A percentile compares a stretch with the other conserved stretches of the same genome.
phyloP scores from a whole-genome alignment of 305 asterid genomes.

The Fraxinus velutina region DNA sequence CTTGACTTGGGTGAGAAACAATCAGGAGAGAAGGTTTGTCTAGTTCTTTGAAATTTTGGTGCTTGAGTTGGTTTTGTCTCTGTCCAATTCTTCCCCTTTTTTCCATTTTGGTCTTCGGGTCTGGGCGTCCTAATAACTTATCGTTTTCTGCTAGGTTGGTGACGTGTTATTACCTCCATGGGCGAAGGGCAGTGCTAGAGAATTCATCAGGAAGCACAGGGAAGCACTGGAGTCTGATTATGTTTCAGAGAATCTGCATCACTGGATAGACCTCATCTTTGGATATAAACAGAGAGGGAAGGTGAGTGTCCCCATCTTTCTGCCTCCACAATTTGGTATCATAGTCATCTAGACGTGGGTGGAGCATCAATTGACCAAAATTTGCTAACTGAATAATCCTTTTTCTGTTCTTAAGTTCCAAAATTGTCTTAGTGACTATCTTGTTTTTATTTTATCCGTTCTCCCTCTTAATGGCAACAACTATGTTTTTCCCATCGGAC shows the following conservation, averaged over 20 bases:
- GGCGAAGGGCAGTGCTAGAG: slow-evolving; percentile 91
- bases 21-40: slow-evolving; percentile 95
- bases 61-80: neutral
- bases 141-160: slow-evolving; percentile 63
- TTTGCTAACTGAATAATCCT: neutral
- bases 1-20: slow-evolving; percentile 99
- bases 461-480: neutral
- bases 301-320: slow-evolving; percentile 43
- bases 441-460: neutral
- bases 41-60: slow-evolving; percentile 11
- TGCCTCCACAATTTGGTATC: slow-evolving; percentile 1
- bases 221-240: slow-evolving; percentile 96
- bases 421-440: neutral
- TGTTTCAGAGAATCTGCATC: slow-evolving; percentile 95
- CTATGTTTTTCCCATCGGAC: neutral
- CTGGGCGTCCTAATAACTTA: slow-evolving; percentile 24
- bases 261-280: slow-evolving; percentile 99
- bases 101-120: slow-evolving; percentile 1
- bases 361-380: neutral
- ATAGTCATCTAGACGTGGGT: neutral
- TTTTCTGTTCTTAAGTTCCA: neutral
- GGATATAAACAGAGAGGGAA: slow-evolving; percentile 96
- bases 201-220: slow-evolving; percentile 88
- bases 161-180: slow-evolving; percentile 92
- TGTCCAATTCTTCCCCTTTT: neutral